Evolutionary conservation across 306 rosid species (phyloP), one percentile per base, ranked within the genome.

Genomic region (Macrotyloma uniflorum): DNA sequence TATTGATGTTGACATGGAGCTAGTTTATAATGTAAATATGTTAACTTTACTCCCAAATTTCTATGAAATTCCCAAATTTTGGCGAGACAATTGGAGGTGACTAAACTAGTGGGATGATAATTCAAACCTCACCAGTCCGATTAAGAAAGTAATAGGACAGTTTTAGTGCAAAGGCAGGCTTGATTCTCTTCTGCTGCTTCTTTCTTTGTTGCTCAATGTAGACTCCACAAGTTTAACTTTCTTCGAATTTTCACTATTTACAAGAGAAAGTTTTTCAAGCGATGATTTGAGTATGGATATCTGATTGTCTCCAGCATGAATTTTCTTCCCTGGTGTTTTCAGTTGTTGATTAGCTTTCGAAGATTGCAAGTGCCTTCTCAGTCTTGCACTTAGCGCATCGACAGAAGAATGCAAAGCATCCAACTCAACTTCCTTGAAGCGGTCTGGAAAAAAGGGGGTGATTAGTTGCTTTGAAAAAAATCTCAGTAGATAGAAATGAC

Each of bases 201-300:
- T 84, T 77, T 91, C 97, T 64, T 67, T 82, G 83, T 57, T 83
- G 70, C 20, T 88, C 74, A 93, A 68, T 18, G 85, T 82, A 61
- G 93, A 86, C 67, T 90, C 98, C 24, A 93, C 96, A 28, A 91
- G 76, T 83, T 90, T 88, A 54, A 91, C 89, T 89, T 83, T 93
- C 80, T 89, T 85, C 0, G 93, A 16, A 71, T 93, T 93, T 58
- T 90, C 83, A 57, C 89, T 83, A 83, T 88, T 93, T 62, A 91
- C 78, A 45, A 93, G 93, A 6, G 97, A 33, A 74, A 77, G 91
- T 87, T 90, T 83, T 90, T 91, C 15, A 36, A 93, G 94, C 1
- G 90, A 85, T 6, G 91, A 86, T 84, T 91, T 88, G 86, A 93
- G 97, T 75, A 77, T 72, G 50, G 89, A 88, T 62, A 93, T 70